Evolutionary conservation across 2,329 filamentous ascomycete species (phyloP).

Genomic region (Trichoderma hamatum): DNA sequence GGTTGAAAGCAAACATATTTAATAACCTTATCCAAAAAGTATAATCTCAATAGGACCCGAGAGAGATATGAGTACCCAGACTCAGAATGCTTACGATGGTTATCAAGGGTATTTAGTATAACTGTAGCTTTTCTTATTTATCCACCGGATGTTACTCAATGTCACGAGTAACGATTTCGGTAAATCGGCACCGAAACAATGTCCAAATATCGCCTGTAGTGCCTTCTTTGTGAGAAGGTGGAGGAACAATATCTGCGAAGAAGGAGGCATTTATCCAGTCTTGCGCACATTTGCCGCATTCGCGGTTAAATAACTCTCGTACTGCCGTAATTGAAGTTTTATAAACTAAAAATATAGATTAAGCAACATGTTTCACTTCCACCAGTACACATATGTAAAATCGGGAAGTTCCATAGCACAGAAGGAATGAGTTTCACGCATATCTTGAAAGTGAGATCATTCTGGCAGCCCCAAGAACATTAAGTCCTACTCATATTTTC

Average conservation of each 20-base stretch:
- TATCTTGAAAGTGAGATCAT: background rate
- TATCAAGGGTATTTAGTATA: background rate
- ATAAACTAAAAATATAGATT: background rate
- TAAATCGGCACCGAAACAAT: background rate
- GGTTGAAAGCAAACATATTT: background rate
- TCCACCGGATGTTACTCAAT: background rate
- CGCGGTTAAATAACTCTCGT: background rate
- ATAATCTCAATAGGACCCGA: too few relatives aligned
- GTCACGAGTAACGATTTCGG: background rate
- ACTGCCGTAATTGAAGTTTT: background rate
- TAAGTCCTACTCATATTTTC: too few relatives aligned
- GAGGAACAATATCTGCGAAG: background rate
- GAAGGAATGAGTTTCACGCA: background rate
- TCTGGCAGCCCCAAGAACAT: background rate
- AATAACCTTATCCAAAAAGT: background rate
- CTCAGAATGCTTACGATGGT: background rate
- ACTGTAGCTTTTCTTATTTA: background rate
- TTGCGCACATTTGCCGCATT: background rate
- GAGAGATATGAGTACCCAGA: background rate
- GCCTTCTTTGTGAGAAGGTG: background rate
- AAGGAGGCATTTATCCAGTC: background rate
- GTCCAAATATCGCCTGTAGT: background rate
- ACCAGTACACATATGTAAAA: too few relatives aligned
- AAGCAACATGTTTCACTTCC: background rate
- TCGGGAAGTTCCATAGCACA: background rate